Evolutionary conservation across 352 stramenopile species (phyloP), one percentile per base, ranked within the genome.

Genomic region (Globisporangium perplexum): DNA sequence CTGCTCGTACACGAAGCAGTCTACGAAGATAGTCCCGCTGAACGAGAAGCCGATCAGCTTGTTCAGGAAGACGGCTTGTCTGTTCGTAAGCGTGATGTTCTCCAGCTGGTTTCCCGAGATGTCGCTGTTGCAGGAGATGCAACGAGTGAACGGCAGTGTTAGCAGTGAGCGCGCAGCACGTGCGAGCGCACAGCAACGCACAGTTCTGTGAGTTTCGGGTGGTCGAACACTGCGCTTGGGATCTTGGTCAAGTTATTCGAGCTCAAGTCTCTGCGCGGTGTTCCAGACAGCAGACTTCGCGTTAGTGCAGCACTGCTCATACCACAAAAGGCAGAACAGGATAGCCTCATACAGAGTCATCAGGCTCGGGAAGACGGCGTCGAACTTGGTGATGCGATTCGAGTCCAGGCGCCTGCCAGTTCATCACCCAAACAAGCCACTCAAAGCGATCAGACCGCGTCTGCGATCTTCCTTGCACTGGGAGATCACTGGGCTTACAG

Each of bases 181-280:
- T n/a, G n/a, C n/a, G n/a, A 35, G 30, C 10, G 30, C 30, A 35
- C 7, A 7, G 30, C 30, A 11, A 48, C 50, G 30, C 33, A 55
- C 50, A 55, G 33, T 12, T 41, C 38, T 1, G 38, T 23, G 6
- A 55, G 50, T 17, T 36, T 55, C 7, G 38, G 38, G 24, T 46
- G 31, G 18, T 35, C 22, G 38, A 28, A 55, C 12, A 55, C 20
- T 17, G 38, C 23, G 7, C 23, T 38, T 12, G 50, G 50, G n/a
- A 55, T 55, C 38, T 47, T 26, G 4, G 36, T 35, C 15, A 55
- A n/a, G 11, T 55, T 22, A n/a, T 55, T 55, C 4, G 26, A 36
- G 30, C 28, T 41, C 30, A 51, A 31, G 28, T 17, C 17, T 47
- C 42, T 47, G 42, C 28, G 24, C 4, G n/a, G 28, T 18, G 26